Evolutionary conservation across 2,329 filamentous ascomycete species (phyloP).

Genomic region (Fusarium begoniae): DNA sequence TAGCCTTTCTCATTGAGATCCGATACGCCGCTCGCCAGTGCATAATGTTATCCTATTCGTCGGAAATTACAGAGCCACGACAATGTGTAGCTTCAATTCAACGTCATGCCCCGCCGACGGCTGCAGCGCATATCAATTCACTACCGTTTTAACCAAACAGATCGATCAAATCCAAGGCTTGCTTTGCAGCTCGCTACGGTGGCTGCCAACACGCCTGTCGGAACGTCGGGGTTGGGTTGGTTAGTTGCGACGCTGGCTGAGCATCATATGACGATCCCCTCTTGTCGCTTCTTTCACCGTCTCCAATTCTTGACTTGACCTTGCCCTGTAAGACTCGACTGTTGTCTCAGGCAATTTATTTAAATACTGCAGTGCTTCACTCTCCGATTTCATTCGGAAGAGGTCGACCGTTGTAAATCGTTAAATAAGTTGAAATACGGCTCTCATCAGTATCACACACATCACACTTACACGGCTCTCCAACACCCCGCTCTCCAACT

Average conservation of each 20-base stretch:
- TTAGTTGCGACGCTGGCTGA: constrained; percentile 13
- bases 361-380: neutral
- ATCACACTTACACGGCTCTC: constrained; percentile 31
- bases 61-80: neutral
- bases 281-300: constrained; percentile 22
- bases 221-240: constrained; percentile 17
- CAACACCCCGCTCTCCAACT: constrained; percentile 5
- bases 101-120: constrained; percentile 41
- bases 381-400: neutral
- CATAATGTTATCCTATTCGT: neutral
- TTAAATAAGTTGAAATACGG: neutral
- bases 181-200: neutral
- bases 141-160: constrained; percentile 4
- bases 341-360: neutral
- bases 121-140: constrained; percentile 1
- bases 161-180: constrained; percentile 4
- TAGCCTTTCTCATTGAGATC: neutral
- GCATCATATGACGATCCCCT: constrained; percentile 43
- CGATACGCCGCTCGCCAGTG: neutral
- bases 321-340: neutral
- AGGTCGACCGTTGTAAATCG: neutral
- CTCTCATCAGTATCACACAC: constrained; percentile 10
- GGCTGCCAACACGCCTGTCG: constrained; percentile 11
- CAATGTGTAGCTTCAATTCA: constrained; percentile 33
- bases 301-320: constrained; percentile 1